Base-by-base conservation (phyloP, 345 rosid species). In the Eucalyptus brandiana region DNA sequence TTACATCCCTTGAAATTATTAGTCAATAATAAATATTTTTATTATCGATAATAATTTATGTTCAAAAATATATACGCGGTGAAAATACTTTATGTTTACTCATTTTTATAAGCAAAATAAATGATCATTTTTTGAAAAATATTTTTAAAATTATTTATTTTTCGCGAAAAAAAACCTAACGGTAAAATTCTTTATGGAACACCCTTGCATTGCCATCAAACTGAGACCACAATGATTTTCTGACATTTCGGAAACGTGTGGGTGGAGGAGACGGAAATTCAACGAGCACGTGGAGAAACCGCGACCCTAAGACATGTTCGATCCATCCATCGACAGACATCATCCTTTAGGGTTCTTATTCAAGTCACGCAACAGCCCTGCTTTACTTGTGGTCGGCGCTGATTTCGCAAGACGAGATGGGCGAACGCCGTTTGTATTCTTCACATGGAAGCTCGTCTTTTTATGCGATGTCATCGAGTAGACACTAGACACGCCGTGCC, bases 11-110 rank as follows among this genome's bases (percentile, higher is more conserved):
- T 62, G 34, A 30, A 62, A 62, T 6, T 62, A 62, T 30, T 28
- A 62, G 3, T 13, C 5, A 13, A 13, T 28, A 30, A 62, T 28
- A 13, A 12, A 62, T 30, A 12, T 28, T 28, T 62, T 28, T 62
- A 62, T 62, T 6, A 30, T 16, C 11, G 1, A 65, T 16, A 13
- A 65, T 8, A 0, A 65, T n/a, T 65, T 65, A 13, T 65, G 5
- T 62, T 9, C 4, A n/a, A 65, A 30, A 14, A 15, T n/a, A 13
- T 4, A 0, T 3, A 16, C 1, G 1, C 10, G 4, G 17, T 14
- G 16, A 28, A 60, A 30, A 62, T 30, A 1, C 2, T 4, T 14
- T n/a, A 14, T 3, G 34, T 15, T 65, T 10, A 30, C 30, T 7
- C 2, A 30, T 13, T 62, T 62, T 12, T 16, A 30, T 15, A 15